Percentiles rank a stretch among this genome's conserved stretches.
These are phyloP conservation scores for Didymella glomerata DNA, from an alignment of 2,329 filamentous ascomycete genomes.

Conservation along the genomic window DNA sequence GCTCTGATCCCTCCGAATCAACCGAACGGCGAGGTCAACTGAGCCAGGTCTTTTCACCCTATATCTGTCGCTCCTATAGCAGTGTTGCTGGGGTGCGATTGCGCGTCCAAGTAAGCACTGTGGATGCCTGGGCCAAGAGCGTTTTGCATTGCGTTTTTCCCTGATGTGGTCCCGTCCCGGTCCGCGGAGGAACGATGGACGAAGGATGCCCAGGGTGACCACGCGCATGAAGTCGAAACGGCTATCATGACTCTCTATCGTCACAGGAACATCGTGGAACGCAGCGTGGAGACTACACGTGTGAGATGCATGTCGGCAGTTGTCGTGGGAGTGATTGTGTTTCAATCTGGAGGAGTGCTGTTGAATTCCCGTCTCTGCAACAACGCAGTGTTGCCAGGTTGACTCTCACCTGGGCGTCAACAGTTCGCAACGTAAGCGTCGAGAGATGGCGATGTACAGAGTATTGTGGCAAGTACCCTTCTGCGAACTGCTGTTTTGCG, in stretches of 20 bases:
- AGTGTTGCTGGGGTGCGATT: constrained; percentile 2
- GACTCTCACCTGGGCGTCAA: neutral
- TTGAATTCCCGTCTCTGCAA: neutral
- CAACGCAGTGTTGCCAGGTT: neutral
- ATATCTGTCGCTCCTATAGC: neutral
- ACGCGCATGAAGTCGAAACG: constrained; percentile 14
- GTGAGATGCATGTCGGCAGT: constrained; percentile 3
- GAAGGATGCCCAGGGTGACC: neutral
- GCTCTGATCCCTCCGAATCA: neutral
- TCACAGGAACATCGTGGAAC: constrained; percentile 10
- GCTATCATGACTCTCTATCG: constrained; percentile 7
- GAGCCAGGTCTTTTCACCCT: neutral
- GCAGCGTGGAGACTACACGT: constrained; percentile 3
- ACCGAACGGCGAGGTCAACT: neutral
- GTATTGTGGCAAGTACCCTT: neutral
- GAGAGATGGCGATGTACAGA: neutral
- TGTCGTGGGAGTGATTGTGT: neutral
- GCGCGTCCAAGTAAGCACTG: neutral
- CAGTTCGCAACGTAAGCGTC: neutral
- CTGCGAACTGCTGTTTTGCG: neutral
- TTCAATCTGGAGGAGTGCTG: neutral
- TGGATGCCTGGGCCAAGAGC: neutral
- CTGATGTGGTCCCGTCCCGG: neutral
- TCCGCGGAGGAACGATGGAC: constrained; percentile 12
- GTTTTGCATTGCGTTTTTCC: constrained; percentile 2